Base-by-base conservation (phyloP, 1,139 yeast species). In the Yamadazyma siamensis region DNA sequence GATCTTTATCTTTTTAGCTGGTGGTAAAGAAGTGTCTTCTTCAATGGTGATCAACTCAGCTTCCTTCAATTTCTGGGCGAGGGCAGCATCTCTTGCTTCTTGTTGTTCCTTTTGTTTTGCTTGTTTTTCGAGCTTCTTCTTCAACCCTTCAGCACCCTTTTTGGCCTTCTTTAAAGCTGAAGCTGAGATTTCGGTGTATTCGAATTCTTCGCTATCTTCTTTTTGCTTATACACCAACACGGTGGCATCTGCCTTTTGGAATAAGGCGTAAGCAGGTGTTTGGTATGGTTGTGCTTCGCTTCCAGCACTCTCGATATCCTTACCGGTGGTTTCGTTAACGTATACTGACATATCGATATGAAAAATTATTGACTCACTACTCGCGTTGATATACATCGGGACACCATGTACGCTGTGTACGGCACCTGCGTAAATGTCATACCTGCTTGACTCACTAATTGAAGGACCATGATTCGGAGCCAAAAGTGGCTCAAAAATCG, bases 151-250 rank as follows among this genome's bases (percentile, higher is more conserved):
- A 40, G 85, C 91, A 36, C 96, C 96, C 60, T 94, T 94, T 62
- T 86, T 86, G 49, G 98, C 97, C 64, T 89, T 91, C 66, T 94
- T 94, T 54, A 89, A 67, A 5, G 96, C 97, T 31, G 94, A 80
- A 4, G 96, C 88, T n/a, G 91, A 71, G 50, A 94, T 88, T 49
- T 83, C 91, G 44, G 67, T 74, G 56, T 76, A 94, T 22, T 59
- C 79, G 35, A 56, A 71, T 38, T 70, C 73, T 36, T 66, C 72
- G 9, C 63, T 48, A 17, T 77, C 88, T 33, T 75, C 82, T 21
- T 65, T 66, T 40, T 75, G 77, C 57, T 86, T 86, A 63, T 68
- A 78, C 24, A 84, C 77, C 21, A 73, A 65, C 24, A 87, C 56
- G 38, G 76, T 73, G 26, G 86, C 78, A 32, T 79, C 87, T 13